Evolutionary conservation across 345 rosid species (phyloP), one percentile per base, ranked within the genome.

Genomic region (Mercurialis annua): DNA sequence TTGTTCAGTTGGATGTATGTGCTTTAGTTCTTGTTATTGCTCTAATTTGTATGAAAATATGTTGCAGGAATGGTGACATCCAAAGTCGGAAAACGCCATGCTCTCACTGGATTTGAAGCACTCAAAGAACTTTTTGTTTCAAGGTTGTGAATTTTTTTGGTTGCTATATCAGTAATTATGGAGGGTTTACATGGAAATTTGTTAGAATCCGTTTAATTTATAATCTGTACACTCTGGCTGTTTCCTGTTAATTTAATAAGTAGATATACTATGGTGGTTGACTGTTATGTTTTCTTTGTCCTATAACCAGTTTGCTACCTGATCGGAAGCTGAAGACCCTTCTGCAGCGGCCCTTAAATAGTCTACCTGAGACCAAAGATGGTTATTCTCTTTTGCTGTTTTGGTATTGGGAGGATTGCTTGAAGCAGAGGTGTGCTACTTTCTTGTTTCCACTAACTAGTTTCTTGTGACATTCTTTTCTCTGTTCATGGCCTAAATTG

Each of bases 401-500:
- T 70, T 94, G 97, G 99, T 91, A 91, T 71, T 94, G 94, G 87
- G 99, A 94, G 77, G 99, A 94, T n/a, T 85, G 96, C 81, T 77
- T 94, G 73, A 94, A 89, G 84, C 90, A 83, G 72, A 91, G 98
- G 99, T 94, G 71, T 68, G 52, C 53, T 15, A 59, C 36, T 49
- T 33, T 54, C 31, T 58, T 69, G 47, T 53, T 44, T 20, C 6
- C 11, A 59, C 30, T 48, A 61, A 26, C 59, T 30, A 49, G 30
- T 51, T 29, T 18, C 44, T 31, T 18, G n/a, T 20, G 47, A 34
- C 58, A 10, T 47, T 43, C 12, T 4, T 31, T 68, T 16, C 8
- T 59, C 38, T 44, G 17, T 34, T 59, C 18, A 16, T 59, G 33
- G 2, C 24, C 2, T 65, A 24, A 40, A 26, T 38, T 62, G 27